Evolutionary conservation across 331 rosid genomes (phyloP).

Genomic region (Saraca asoca): DNA sequence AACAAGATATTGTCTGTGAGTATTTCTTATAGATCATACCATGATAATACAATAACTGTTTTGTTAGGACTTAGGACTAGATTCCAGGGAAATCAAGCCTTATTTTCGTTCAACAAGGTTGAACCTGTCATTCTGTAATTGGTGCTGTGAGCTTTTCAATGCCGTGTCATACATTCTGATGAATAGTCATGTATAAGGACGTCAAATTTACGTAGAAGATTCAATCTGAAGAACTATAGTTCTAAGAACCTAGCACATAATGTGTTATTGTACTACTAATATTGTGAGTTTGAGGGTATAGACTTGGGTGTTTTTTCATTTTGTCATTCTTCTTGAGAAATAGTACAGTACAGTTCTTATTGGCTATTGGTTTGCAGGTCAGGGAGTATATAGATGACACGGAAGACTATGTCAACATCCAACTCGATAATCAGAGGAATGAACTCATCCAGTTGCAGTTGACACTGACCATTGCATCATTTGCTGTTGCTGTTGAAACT

Average conservation of each 20-base stretch:
- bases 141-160: not conserved
- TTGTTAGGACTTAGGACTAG: not conserved
- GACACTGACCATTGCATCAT: conserved; percentile 71
- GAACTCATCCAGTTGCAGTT: conserved; percentile 78
- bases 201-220: not conserved
- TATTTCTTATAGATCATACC: conserved; percentile 22
- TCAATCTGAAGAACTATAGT: not conserved
- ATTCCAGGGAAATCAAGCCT: conserved; percentile 9
- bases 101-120: conserved; percentile 11
- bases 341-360: not conserved
- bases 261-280: too few species aligned
- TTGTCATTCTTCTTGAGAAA: conserved; percentile 8
- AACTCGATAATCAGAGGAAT: conserved; percentile 82
- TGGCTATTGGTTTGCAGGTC: conserved; percentile 37
- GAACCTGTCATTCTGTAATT: conserved; percentile 12
- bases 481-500: conserved; percentile 62
- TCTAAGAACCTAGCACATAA: not conserved
- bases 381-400: conserved; percentile 54
- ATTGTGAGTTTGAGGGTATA: not conserved
- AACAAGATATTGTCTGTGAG: conserved; percentile 97
- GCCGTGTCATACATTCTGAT: not conserved
- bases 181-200: not conserved
- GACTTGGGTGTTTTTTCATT: not conserved
- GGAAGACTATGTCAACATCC: conserved; percentile 85
- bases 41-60: not conserved